Evolutionary conservation across 176 grass and related monocot genomes (phyloP).

Genomic region (Olyra latifolia): DNA sequence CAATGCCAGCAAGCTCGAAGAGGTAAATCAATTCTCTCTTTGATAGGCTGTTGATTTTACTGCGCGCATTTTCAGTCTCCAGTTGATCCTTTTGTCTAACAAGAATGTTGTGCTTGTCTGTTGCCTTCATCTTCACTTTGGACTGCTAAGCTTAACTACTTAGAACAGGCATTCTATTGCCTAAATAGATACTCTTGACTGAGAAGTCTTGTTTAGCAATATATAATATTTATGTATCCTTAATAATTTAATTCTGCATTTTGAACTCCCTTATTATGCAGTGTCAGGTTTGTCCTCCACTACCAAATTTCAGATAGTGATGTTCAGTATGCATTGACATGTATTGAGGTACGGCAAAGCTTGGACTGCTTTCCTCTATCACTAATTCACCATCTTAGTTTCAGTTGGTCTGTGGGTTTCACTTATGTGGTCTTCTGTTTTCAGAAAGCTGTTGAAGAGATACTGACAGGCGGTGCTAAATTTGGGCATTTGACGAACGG

Average conservation of each 20-base stretch:
- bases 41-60: background rate
- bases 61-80: background rate
- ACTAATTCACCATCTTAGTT: too few relatives aligned
- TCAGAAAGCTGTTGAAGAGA: conserved; percentile 74
- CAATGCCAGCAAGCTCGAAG: conserved; percentile 72
- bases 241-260: background rate
- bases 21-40: conserved; percentile 35
- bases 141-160: background rate
- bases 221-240: background rate
- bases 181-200: background rate
- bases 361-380: background rate
- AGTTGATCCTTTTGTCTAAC: background rate
- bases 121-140: background rate
- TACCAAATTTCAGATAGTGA: conserved; percentile 93
- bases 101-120: background rate
- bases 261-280: conserved; percentile 31
- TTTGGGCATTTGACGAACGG: conserved; percentile 46
- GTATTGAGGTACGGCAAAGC: conserved; percentile 60
- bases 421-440: conserved; percentile 8
- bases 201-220: background rate
- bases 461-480: conserved; percentile 37
- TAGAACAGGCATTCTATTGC: background rate
- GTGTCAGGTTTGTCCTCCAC: conserved; percentile 85
- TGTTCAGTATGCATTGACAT: conserved; percentile 68
- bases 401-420: background rate